Evolutionary conservation across 805 yeast species (phyloP).

Genomic region (Saturnispora ahearnii): DNA sequence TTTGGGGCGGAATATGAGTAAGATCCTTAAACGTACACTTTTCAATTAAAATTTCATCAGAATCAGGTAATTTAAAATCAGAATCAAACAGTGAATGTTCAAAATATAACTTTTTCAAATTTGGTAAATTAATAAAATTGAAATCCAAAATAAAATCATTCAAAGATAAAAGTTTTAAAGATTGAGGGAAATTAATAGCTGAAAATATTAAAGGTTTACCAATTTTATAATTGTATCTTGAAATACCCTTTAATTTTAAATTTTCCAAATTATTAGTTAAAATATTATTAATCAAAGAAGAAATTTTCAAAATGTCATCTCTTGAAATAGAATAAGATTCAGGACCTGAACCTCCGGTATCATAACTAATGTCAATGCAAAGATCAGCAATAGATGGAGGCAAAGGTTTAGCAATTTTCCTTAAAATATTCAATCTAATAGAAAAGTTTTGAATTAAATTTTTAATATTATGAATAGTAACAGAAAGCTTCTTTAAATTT

Average conservation of each 20-base stretch:
- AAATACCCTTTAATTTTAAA: constrained; percentile 25
- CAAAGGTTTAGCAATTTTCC: constrained; percentile 22
- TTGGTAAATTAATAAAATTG: constrained; percentile 20
- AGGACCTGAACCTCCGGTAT: constrained; percentile 26
- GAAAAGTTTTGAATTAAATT: constrained; percentile 22
- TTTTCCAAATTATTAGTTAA: constrained; percentile 22
- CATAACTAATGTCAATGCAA: constrained; percentile 26
- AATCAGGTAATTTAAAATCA: constrained; percentile 22
- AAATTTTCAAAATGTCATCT: constrained; percentile 24
- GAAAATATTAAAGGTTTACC: constrained; percentile 25
- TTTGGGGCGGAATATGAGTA: constrained; percentile 16
- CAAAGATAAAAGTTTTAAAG: constrained; percentile 20
- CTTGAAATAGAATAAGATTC: constrained; percentile 22
- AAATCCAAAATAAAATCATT: constrained; percentile 25
- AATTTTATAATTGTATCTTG: constrained; percentile 24
- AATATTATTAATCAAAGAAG: constrained; percentile 20
- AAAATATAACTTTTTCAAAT: constrained; percentile 20
- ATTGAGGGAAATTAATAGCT: constrained; percentile 23
- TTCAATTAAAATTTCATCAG: constrained; percentile 24
- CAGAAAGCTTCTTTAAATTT: constrained; percentile 21
- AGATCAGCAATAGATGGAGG: constrained; percentile 23
- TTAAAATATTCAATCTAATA: constrained; percentile 21
- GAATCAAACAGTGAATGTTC: constrained; percentile 27
- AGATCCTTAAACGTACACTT: constrained; percentile 26
- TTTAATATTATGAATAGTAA: constrained; percentile 25